Evolutionary conservation across 768 basidiomycete genomes (phyloP).

Genomic region (Ramaria sp.): DNA sequence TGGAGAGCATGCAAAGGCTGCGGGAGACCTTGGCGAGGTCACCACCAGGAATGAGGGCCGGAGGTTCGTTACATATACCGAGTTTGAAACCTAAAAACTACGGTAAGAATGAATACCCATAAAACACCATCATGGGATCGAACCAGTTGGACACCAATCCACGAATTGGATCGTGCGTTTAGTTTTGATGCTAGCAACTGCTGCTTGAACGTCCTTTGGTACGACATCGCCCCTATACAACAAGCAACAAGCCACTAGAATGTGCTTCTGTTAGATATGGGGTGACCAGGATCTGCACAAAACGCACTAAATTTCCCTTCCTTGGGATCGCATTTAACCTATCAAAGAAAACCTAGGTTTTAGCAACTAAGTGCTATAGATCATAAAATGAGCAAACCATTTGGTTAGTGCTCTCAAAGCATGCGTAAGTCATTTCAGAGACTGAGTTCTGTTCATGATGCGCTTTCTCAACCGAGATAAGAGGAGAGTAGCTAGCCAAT

Average conservation of each 20-base stretch:
- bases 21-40: constrained; percentile 91
- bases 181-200: constrained; percentile 90
- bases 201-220: constrained; percentile 90
- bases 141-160: constrained; percentile 97
- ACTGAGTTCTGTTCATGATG: constrained; percentile 63
- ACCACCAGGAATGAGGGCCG: constrained; percentile 85
- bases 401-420: constrained; percentile 71
- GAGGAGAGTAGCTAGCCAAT: constrained; percentile 54
- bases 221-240: constrained; percentile 96
- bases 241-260: constrained; percentile 77
- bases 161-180: constrained; percentile 98
- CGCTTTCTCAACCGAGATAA: constrained; percentile 53
- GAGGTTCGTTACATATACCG: constrained; percentile 95
- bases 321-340: constrained; percentile 64
- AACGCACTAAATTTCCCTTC: constrained; percentile 65
- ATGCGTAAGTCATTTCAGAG: constrained; percentile 60
- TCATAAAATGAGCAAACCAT: constrained; percentile 28
- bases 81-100: constrained; percentile 36
- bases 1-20: constrained; percentile 96
- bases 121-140: constrained; percentile 42
- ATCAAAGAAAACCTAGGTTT: not conserved
- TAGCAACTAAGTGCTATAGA: not conserved
- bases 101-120: not conserved
- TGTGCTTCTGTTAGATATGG: not conserved
- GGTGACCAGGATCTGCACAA: constrained; percentile 10